Evolutionary conservation across 306 rosid species (phyloP).

Genomic region (Glycine latifolia): DNA sequence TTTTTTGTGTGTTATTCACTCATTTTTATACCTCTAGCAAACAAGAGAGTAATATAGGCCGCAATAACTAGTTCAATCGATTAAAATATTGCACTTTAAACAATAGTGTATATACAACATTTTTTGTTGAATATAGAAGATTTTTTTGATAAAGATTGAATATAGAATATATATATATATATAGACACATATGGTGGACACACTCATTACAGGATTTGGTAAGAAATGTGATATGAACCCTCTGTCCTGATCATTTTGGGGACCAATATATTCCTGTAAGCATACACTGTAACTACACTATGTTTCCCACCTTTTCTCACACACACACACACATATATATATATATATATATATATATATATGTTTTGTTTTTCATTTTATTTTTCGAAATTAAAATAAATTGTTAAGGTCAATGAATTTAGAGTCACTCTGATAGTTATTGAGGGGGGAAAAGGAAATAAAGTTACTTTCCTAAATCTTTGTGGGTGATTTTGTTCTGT

Average conservation of each 20-base stretch:
- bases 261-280: not conserved
- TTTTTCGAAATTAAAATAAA: not conserved
- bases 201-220: not conserved
- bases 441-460: not conserved
- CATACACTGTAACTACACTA: not conserved
- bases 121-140: not conserved
- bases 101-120: not conserved
- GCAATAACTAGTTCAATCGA: no score
- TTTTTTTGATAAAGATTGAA: not conserved
- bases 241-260: not conserved
- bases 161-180: no score
- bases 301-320: not conserved
- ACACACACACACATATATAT: no score
- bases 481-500: not conserved
- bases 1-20: no score
- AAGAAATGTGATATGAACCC: not conserved
- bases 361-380: not conserved
- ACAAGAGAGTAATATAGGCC: no score
- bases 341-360: no score
- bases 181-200: no score
- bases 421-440: not conserved
- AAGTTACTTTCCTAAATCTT: constrained; percentile 25
- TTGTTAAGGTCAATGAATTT: not conserved
- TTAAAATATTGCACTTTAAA: no score
- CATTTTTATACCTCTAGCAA: no score